Conservation (phyloP, 192 early-diverging fungal species). For the Umbelopsis sp. region DNA sequence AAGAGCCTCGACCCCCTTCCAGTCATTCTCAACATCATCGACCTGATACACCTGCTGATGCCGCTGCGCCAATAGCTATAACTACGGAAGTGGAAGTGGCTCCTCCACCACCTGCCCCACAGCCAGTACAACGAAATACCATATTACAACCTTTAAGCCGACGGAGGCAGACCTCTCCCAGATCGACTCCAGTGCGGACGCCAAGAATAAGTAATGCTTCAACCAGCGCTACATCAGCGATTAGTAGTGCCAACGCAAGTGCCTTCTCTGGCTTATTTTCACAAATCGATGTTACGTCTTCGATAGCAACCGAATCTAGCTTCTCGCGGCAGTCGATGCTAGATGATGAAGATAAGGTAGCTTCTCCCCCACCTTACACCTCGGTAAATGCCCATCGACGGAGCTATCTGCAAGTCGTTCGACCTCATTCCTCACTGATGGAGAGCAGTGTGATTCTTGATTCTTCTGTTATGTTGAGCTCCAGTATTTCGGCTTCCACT, state of each 20-base stretch:
- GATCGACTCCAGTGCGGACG: neutral
- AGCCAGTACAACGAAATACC: neutral
- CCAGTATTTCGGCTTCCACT: slow-evolving; percentile 6
- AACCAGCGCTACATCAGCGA: neutral
- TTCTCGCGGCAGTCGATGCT: slow-evolving; percentile 1
- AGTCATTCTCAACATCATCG: neutral
- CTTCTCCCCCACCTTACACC: slow-evolving; percentile 1
- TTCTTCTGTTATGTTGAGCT: slow-evolving; percentile 6
- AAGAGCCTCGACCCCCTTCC: neutral
- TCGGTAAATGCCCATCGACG: neutral
- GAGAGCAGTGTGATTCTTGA: slow-evolving; percentile 1
- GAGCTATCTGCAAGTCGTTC: neutral
- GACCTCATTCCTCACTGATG: slow-evolving; percentile 1
- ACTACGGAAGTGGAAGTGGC: neutral
- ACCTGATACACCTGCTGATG: neutral
- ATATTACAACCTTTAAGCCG: slow-evolving; percentile 11
- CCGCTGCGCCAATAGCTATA: neutral
- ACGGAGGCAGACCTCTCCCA: neutral
- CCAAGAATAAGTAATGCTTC: slow-evolving; percentile 1
- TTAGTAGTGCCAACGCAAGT: slow-evolving; percentile 2
- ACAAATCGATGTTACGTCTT: slow-evolving; percentile 10
- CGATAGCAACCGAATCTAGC: neutral
- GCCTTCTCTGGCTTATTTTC: slow-evolving; percentile 10
- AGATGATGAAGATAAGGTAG: slow-evolving; percentile 5
- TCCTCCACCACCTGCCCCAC: neutral